Base-by-base conservation (phyloP, 2,329 filamentous ascomycete species). In the Ophiocordyceps camponoti-leonardi region DNA sequence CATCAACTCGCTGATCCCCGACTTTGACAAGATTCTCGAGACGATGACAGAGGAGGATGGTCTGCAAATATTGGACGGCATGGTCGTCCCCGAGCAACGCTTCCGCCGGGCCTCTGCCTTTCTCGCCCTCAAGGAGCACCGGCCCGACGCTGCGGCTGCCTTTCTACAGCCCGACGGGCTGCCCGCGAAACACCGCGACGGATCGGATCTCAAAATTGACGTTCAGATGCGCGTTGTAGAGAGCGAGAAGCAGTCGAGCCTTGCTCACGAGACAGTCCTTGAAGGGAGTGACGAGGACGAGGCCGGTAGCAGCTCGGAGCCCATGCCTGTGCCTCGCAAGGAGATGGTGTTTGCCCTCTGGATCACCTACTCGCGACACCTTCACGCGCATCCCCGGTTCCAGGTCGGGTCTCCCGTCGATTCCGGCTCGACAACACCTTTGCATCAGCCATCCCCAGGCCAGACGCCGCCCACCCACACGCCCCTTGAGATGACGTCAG, bases 221-320 rank as follows among this genome's bases (percentile, higher is more conserved):
- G 80, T 95, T 28, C 92, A 98, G 63, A 86, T 98, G 83, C 79
- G 92, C 31, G 87, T 98, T 22, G 88, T 96, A 16, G 86, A 90
- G 64, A 94, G 85, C 59, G 87, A 90, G 54, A 81, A 79, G 52
- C 75, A 78, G 47, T 64, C 69, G 3, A 71, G 71, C 45, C 68
- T 77, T 49, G 71, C 75, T 45, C 73, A 81, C 47, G 69, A 81
- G 50, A 75, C 79, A 2, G 74, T 81, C n/a, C 68, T 76, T 45
- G 79, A 86, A 58, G 64, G 66, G 37, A 74, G 68, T 45, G 72
- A 73, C 43, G 72, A 74, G 35, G 71, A 75, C 42, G 66, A 64
- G n/a, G 66, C 49, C 58, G 61, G 48, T 23, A 56, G 59, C 23
- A 40, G 31, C 43, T 63, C 62, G 31, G 60, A 62, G n/a, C 56